phyloP scores from a whole-genome alignment of 2,329 filamentous ascomycete species.

The Talaromyces funiculosus region DNA sequence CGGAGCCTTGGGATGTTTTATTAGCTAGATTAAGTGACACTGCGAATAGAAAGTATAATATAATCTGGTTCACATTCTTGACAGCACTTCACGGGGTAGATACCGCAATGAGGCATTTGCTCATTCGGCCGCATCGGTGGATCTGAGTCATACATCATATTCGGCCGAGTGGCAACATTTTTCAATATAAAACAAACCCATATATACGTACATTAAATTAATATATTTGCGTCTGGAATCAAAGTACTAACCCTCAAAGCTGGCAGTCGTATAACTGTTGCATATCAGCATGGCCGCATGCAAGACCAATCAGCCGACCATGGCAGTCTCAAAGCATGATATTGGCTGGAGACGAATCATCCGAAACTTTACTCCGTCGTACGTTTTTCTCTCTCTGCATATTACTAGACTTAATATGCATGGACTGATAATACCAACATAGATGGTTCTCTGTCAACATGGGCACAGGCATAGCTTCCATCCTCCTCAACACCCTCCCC shows the following conservation, averaged over 20 bases:
- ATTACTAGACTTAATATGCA: background rate
- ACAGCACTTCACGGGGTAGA: background rate
- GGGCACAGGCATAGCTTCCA: constrained; percentile 40
- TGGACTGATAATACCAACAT: background rate
- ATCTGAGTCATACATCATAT: background rate
- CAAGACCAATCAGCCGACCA: background rate
- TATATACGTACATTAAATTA: background rate
- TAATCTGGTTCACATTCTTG: background rate
- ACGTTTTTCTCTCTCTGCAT: constrained; percentile 1
- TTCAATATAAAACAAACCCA: background rate
- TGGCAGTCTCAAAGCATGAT: background rate
- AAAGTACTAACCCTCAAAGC: background rate
- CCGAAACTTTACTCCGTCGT: constrained; percentile 42
- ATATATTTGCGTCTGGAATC: background rate
- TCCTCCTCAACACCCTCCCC: constrained; percentile 32
- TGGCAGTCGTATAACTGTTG: background rate
- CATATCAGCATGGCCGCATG: background rate
- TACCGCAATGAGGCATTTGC: background rate
- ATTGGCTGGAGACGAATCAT: constrained; percentile 1
- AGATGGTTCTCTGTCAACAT: constrained; percentile 41
- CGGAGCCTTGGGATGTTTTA: background rate
- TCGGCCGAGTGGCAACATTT: background rate
- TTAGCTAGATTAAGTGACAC: too few relatives aligned
- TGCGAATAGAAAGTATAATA: too few relatives aligned
- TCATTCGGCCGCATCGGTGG: background rate